Evolutionary conservation across 2,329 filamentous ascomycete species (phyloP).

Genomic region (Hysterium pulicare): DNA sequence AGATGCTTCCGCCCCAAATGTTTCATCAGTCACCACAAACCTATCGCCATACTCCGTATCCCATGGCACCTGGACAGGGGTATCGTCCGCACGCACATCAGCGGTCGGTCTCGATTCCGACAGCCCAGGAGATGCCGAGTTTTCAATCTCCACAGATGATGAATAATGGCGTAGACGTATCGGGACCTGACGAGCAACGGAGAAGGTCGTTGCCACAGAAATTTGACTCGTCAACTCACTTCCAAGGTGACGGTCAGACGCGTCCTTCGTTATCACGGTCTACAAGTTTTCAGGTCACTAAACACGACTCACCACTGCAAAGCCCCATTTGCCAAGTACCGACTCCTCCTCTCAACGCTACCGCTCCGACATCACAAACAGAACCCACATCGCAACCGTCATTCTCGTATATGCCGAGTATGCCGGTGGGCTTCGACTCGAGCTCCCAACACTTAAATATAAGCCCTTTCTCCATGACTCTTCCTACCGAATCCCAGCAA

Average conservation of each 20-base stretch:
- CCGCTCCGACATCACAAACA: conserved; percentile 18
- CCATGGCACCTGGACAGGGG: conserved; percentile 25
- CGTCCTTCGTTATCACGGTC: conserved; percentile 19
- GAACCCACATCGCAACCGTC: conserved; percentile 20
- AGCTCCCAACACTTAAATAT: conserved; percentile 28
- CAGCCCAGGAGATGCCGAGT: conserved; percentile 33
- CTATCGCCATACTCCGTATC: conserved; percentile 45
- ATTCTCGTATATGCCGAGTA: conserved; percentile 12
- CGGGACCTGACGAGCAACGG: conserved; percentile 29
- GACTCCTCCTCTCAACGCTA: conserved; percentile 17
- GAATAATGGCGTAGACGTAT: conserved; percentile 16
- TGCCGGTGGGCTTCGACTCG: conserved; percentile 22
- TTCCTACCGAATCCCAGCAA: conserved; percentile 54
- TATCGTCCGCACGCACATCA: conserved; percentile 35
- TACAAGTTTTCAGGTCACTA: conserved; percentile 14
- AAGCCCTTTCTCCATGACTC: conserved; percentile 47
- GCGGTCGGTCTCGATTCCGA: conserved; percentile 45
- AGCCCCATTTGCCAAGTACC: conserved; percentile 9
- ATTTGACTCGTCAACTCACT: conserved; percentile 18
- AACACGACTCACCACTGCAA: conserved; percentile 24
- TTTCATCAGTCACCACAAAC: conserved; percentile 24
- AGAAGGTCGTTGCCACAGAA: conserved; percentile 44
- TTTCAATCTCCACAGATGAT: conserved; percentile 23
- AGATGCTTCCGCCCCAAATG: conserved; percentile 34
- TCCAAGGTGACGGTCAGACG: conserved; percentile 10